Base-by-base conservation (phyloP, 164 flowering plant genomes). In the Magnolia changhungtana region DNA sequence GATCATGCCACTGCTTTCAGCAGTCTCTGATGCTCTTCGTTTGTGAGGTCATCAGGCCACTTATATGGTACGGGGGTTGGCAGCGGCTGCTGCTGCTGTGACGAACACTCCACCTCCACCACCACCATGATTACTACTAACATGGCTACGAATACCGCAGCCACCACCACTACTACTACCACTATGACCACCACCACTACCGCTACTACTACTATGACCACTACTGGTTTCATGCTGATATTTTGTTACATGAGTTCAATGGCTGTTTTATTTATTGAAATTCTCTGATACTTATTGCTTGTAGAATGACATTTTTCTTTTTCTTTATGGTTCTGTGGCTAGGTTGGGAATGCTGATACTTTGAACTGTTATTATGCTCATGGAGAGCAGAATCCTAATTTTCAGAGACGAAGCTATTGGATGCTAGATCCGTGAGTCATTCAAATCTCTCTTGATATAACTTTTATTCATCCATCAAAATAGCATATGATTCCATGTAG, bases 351-450 rank as follows among this genome's bases (percentile, higher is more conserved):
- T 89, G 87, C 76, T 85, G 99, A 94, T 82, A 85, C 97, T 76
- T 82, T 96, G 77, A 94, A 96, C 82, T 96, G 98, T 83, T 96
- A 96, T 82, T 96, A 96, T 89, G 99, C 99, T 37, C 99, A 90
- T 83, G 98, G 97, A 51, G 95, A 89, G 80, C 76, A 84, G 16
- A 88, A 90, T 76, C 91, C 94, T 20, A 89, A 67, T 84, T 96
- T 96, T 80, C 99, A 92, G 84, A 90, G 98, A 63, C 96, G 99
- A 69, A 88, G 95, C 89, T 96, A 86, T 78, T 96, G 99, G 99
- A 94, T 94, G 92, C 85, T 96, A 77, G 93, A 91, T 79, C 91
- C 85, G 99, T 96, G 78, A 90, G 98, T 90, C n/a, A 55, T 55
- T 55, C 61, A 55, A 55, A 16, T 16, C 13, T 55, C 13, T 55